A percentile compares a stretch with the other conserved stretches of the same genome.
Conservation (phyloP, 2,329 filamentous ascomycete species). For the Immersiporthe knoxdaviesiana region DNA sequence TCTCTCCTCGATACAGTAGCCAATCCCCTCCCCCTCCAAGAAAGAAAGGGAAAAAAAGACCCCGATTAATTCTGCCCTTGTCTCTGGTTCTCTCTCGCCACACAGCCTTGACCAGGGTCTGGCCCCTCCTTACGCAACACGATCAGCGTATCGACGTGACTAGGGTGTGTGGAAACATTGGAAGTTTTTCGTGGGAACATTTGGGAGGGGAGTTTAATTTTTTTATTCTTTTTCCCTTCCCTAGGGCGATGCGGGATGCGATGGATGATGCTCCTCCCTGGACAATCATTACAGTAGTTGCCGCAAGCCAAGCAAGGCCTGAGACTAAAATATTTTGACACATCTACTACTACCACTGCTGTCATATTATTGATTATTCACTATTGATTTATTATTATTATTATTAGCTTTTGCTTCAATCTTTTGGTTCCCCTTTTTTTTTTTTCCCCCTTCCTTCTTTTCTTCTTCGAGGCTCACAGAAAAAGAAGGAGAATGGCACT, state of each 20-base stretch:
- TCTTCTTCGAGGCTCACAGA: neutral
- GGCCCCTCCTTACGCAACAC: constrained; percentile 7
- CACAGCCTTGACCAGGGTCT: constrained; percentile 7
- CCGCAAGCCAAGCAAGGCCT: neutral
- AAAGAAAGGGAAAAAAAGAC: neutral
- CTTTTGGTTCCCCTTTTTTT: neutral
- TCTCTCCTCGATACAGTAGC: too few relatives aligned
- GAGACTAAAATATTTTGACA: neutral
- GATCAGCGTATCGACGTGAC: constrained; percentile 1
- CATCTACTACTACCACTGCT: neutral
- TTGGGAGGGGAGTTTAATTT: too few relatives aligned
- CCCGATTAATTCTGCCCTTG: neutral
- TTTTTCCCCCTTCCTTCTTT: neutral
- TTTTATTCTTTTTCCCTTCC: too few relatives aligned
- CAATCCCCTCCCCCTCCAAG: neutral
- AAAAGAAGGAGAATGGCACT: constrained; percentile 3
- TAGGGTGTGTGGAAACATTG: neutral
- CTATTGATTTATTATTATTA: neutral
- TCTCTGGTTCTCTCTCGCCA: neutral
- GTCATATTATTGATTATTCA: neutral
- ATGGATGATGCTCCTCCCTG: neutral
- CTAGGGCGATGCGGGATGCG: neutral
- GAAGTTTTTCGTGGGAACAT: constrained; percentile 8
- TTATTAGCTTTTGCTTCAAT: neutral
- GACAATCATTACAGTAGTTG: neutral